Evolutionary conservation across 78 protist species (phyloP).

Genomic region (Dictyostelium brefeldianum): DNA sequence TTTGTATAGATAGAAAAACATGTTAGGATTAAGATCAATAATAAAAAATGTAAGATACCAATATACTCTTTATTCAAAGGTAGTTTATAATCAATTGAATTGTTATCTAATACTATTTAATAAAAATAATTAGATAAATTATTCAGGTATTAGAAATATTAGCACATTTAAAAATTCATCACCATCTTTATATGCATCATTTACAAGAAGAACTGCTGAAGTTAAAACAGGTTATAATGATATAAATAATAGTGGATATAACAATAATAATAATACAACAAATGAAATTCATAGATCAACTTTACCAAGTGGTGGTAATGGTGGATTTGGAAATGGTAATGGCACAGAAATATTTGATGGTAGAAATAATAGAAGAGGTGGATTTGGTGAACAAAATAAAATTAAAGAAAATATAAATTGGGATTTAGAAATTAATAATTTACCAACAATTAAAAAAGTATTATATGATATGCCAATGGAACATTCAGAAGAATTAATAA

Average conservation of each 20-base stretch:
- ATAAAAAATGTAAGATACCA: no score
- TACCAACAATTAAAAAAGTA: constrained; percentile 19
- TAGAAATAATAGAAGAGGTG: no score
- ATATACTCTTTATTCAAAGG: no score
- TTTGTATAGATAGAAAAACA: no score
- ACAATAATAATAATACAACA: neutral
- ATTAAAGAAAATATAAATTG: neutral
- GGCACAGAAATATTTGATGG: no score
- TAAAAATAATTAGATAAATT: no score
- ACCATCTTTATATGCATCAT: neutral
- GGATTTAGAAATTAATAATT: neutral
- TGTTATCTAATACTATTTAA: no score
- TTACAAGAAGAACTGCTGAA: neutral
- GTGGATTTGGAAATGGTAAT: no score
- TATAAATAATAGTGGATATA: neutral
- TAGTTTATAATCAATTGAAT: no score
- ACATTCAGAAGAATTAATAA: neutral
- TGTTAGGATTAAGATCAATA: no score
- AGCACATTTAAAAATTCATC: neutral
- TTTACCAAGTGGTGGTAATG: neutral
- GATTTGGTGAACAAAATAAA: no score
- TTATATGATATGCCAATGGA: neutral
- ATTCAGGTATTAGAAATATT: neutral
- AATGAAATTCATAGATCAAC: neutral
- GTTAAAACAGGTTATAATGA: neutral